A percentile compares a stretch with the other conserved stretches of the same genome.
Evolutionary conservation across 371 early-diverging fungal genomes (phyloP).

Genomic region (Syncephalastrum racemosum): DNA sequence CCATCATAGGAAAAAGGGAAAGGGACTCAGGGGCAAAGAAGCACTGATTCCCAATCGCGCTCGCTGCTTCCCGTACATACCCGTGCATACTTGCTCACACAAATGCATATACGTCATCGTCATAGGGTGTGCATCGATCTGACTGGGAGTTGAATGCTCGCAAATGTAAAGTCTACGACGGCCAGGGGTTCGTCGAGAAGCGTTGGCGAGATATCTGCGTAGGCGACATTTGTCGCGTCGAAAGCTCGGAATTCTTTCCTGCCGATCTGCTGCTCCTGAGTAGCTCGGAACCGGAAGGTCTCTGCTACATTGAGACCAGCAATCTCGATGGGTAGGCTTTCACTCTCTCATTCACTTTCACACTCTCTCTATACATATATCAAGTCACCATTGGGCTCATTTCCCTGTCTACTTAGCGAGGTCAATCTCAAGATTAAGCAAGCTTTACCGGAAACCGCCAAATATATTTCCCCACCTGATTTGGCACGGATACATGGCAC

Average conservation of each 20-base stretch:
- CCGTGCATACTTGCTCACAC: background rate
- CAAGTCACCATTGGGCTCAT: background rate
- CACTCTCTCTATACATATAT: background rate
- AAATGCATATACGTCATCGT: background rate
- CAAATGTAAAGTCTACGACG: conserved; percentile 64
- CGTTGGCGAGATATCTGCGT: conserved; percentile 82
- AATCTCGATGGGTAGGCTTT: conserved; percentile 84
- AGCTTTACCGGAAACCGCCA: conserved; percentile 72
- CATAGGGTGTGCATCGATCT: conserved; percentile 76
- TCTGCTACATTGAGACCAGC: conserved; percentile 95
- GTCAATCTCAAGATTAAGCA: conserved; percentile 94
- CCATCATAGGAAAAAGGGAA: background rate
- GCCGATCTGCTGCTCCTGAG: conserved; percentile 91
- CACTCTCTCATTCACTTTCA: background rate
- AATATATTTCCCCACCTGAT: conserved; percentile 61
- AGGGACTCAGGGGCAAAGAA: background rate
- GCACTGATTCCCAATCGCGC: background rate
- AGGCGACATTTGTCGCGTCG: conserved; percentile 90
- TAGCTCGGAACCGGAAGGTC: conserved; percentile 81
- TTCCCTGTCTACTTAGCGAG: conserved; percentile 55
- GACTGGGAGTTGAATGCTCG: conserved; percentile 80
- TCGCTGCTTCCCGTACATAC: background rate
- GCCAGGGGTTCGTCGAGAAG: conserved; percentile 62
- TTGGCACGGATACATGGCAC: conserved; percentile 57
- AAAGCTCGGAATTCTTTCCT: conserved; percentile 87